Evolutionary conservation across 352 stramenopile species (phyloP), one percentile per base, ranked within the genome.

Genomic region (Pythium volutum): DNA sequence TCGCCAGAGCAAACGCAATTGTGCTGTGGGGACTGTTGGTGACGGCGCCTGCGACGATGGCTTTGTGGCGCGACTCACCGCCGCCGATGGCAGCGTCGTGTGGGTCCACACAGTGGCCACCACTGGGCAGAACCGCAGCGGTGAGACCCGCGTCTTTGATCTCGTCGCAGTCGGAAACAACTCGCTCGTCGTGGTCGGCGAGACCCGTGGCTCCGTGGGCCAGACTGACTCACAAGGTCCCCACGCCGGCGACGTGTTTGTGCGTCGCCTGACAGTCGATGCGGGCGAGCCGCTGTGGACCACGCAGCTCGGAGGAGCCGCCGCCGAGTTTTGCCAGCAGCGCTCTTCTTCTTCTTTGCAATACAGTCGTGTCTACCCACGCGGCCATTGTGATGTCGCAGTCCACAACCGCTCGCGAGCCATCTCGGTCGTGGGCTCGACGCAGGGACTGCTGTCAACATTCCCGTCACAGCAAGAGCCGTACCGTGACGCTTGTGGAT

Each of bases 161-260:
- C 20, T 79, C 4, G 55, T 55, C 18, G 42, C 69, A 0, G 59
- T 67, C 22, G 12, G 10, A 10, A 14, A 31, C 9, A 33, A 45
- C 23, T 43, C 16, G 20, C 26, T 73, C 25, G 50, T 76, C 2
- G 12, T 74, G 12, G 63, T 73, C 12, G 71, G 71, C 1, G 68
- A 76, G 23, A 76, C 69, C 6, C 55, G 23, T 7, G n/a, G n/a
- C n/a, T n/a, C n/a, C n/a, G n/a, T n/a, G n/a, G n/a, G n/a, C n/a
- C n/a, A 62, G 14, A 11, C 1, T 36, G 8, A 36, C 31, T 11
- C 31, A 11, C 31, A 8, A 2, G 0, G 2, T 36, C 31, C 31
- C 1, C 50, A 67, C 49, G 47, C 61, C 16, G 62, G 60, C 9
- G 62, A 76, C 39, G 51, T 79, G 11, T 68, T 79, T 46, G 59